Base-by-base conservation (phyloP, 1,139 yeast species). In the Wickerhamomyces sp. region DNA sequence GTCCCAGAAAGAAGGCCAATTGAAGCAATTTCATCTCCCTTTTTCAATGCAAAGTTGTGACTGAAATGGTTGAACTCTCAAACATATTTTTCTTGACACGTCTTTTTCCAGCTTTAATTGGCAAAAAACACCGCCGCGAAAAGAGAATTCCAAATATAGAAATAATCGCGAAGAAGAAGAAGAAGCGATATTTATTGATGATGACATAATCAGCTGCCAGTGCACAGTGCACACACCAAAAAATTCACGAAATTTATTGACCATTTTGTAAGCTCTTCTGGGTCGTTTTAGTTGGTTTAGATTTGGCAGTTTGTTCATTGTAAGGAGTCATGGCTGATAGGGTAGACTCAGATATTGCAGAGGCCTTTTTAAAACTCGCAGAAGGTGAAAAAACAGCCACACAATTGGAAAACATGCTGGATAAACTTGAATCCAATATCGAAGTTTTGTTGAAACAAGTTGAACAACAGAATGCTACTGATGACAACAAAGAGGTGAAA, bases 321-420 rank as follows among this genome's bases (percentile, higher is more conserved):
- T 18, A 18, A 18, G 23, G 23, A 5, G 23, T 6, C 13, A 34
- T 34, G 36, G 15, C 36, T 34, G 36, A 34, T 6, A 30, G 15
- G 31, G 31, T 50, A 50, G 7, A 23, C 44, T 40, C 50, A 3
- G 72, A 69, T 44, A 62, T 77, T 41, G 74, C 77, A 1, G 72
- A 73, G 35, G 70, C 80, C 0, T 72, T 72, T 59, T 67, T 71
- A 54, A 70, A 75, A 53, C 63, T 81, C 40, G 71, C 71, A 43
- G 79, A 78, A 45, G 86, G 84, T 2, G 86, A 81, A 56, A 61
- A 65, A 43, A 75, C 79, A 10, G 85, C 85, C 0, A 63, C 65
- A 7, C 73, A 67, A 45, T 65, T 81, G 52, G 88, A 81, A 59
- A 64, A 67, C 48, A 71, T 77, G 74, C 65, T 81, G 37, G 84